Percentiles rank a stretch among this genome's conserved stretches.
Conservation (phyloP, 2,329 filamentous ascomycete genomes). For the Alternaria postmessia region DNA sequence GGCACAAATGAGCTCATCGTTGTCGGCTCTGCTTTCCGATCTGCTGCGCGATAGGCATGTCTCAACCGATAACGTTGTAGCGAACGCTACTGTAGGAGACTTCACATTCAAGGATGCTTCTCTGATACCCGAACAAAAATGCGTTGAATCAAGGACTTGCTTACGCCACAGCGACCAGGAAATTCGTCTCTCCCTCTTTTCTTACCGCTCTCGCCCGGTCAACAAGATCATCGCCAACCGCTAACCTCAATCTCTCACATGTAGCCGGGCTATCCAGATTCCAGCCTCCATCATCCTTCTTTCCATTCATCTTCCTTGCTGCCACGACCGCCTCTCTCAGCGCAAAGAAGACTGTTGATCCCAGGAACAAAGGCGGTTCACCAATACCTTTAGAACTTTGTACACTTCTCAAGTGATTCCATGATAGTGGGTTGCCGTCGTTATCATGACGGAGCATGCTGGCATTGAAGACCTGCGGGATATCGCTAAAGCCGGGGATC, state of each 20-base stretch:
- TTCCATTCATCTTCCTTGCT: slow-evolving; percentile 64
- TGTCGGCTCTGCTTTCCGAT: slow-evolving; percentile 5
- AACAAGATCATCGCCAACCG: slow-evolving; percentile 81
- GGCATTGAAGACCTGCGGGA: slow-evolving; percentile 86
- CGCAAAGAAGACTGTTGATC: slow-evolving; percentile 83
- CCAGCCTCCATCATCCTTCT: slow-evolving; percentile 54
- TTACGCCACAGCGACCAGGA: slow-evolving; percentile 41
- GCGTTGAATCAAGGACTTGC: background rate
- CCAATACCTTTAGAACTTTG: slow-evolving; percentile 82
- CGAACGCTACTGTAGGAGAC: background rate
- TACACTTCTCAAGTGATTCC: slow-evolving; percentile 84
- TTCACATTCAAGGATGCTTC: background rate
- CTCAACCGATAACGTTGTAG: background rate
- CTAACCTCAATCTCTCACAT: slow-evolving; percentile 78
- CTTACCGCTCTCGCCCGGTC: slow-evolving; percentile 71
- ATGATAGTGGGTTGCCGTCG: slow-evolving; percentile 63
- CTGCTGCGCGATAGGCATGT: background rate
- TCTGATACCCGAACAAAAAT: background rate
- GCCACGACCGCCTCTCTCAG: slow-evolving; percentile 81
- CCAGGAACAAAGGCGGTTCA: slow-evolving; percentile 78
- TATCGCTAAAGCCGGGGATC: slow-evolving; percentile 87
- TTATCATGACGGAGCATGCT: slow-evolving; percentile 75
- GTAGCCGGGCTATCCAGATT: slow-evolving; percentile 80
- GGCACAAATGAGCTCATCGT: background rate
- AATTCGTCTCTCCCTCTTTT: slow-evolving; percentile 70